Evolutionary conservation across 768 basidiomycete species (phyloP).

Genomic region (Tubosaeta brunneosetosa): DNA sequence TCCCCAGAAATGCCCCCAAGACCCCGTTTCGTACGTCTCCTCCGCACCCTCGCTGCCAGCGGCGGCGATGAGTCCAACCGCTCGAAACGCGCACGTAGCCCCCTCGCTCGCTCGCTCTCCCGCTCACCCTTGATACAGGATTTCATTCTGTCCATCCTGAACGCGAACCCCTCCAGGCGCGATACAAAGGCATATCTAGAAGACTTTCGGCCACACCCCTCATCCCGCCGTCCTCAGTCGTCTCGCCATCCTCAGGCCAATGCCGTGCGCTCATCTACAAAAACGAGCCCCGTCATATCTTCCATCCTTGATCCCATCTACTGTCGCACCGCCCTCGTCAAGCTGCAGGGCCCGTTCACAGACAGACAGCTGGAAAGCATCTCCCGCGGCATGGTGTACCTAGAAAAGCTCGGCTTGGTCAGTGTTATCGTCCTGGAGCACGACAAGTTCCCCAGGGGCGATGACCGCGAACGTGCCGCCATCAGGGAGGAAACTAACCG

Average conservation of each 20-base stretch:
- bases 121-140: constrained; percentile 51
- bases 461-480: constrained; percentile 60
- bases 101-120: background rate
- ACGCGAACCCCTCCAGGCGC: constrained; percentile 85
- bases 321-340: constrained; percentile 89
- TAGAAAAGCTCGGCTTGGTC: constrained; percentile 93
- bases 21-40: constrained; percentile 18
- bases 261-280: constrained; percentile 23
- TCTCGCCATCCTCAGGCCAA: constrained; percentile 13
- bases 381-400: constrained; percentile 86
- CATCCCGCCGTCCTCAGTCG: no score
- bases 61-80: constrained; percentile 26
- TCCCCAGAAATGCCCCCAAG: background rate
- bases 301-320: constrained; percentile 83
- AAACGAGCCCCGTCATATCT: constrained; percentile 51
- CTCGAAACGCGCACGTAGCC: constrained; percentile 47
- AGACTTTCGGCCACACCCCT: constrained; percentile 57
- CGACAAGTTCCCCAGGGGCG: constrained; percentile 66
- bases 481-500: constrained; percentile 82
- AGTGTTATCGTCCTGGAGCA: constrained; percentile 94
- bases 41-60: background rate
- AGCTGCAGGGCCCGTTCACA: constrained; percentile 93
- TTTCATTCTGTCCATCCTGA: constrained; percentile 91
- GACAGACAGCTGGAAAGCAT: constrained; percentile 93
- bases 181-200: constrained; percentile 89